These are phyloP conservation scores for Crithidia brevicula DNA, from an alignment of 208 protist genomes.

Conservation along the genomic window DNA sequence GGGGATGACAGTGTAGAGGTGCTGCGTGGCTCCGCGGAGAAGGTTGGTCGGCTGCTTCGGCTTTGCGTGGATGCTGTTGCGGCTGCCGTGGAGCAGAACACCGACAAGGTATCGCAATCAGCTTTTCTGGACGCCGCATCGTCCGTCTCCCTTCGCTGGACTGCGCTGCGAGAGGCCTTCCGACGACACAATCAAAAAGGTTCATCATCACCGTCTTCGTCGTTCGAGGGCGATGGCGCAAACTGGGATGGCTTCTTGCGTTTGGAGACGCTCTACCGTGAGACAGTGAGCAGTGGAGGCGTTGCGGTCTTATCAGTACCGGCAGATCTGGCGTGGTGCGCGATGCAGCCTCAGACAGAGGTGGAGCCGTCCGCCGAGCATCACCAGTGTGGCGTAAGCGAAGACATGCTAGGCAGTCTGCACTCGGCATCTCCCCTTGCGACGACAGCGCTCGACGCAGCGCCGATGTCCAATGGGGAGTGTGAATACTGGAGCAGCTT, in stretches of 20 bases:
- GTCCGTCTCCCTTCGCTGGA: neutral
- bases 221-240: neutral
- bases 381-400: too few relatives aligned
- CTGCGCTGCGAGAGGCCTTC: neutral
- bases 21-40: conserved; percentile 16
- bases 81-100: conserved; percentile 13
- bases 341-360: neutral
- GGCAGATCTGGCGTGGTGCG: conserved; percentile 22
- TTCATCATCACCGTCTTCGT: too few relatives aligned
- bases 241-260: neutral
- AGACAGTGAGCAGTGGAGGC: neutral
- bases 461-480: conserved; percentile 9
- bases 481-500: conserved; percentile 29
- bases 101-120: neutral
- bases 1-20: neutral
- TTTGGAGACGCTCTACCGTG: neutral
- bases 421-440: too few relatives aligned
- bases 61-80: conserved; percentile 27
- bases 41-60: conserved; percentile 20
- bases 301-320: conserved; percentile 14
- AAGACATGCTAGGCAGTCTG: too few relatives aligned
- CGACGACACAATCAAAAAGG: neutral
- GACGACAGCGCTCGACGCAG: neutral
- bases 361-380: neutral
- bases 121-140: neutral